Evolutionary conservation across 441 rosid species (phyloP), one percentile per base, ranked within the genome.

Genomic region (Populus trichocarpa): DNA sequence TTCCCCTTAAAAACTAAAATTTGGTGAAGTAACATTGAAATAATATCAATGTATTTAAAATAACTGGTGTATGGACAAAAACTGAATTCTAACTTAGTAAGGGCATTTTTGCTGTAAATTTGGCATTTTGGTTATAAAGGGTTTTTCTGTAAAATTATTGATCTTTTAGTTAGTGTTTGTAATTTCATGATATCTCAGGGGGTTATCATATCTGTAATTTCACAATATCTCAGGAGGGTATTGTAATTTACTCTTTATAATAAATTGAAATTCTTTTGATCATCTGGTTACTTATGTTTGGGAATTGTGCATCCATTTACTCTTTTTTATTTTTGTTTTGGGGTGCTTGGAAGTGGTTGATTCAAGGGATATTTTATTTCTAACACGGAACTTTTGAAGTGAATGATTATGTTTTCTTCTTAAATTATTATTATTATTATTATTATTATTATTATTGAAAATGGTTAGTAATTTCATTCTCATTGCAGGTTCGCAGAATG

Each of bases 401-500:
- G 59, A 50, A 50, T 50, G 8, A 16, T 50, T 16, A 16, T 14
- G n/a, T 50, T 50, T 50, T 50, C n/a, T 50, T 50, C 59, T 16
- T 50, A 50, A 50, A n/a, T n/a, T n/a, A 25, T 25, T 25, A 25
- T 25, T 25, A 50, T 18, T 18, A 50, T 5, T 5, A 4, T 18
- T 50, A 3, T 50, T 46, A 28, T 18, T 20, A 2, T 42, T 76
- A 50, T 50, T 61, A 36, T 64, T 73, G 76, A 83, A 76, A 82
- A 73, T 71, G 50, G 40, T 75, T 75, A 35, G 64, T 77, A 77
- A 46, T 84, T 81, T 77, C 66, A 71, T 79, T 69, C 78, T 84
- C 35, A 81, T 28, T 83, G 88, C 90, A 92, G 97, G 97, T 90
- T 79, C 87, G 97, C 69, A 86, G 95, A 85, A 90, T 92, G 93